Conservation (phyloP, 768 basidiomycete genomes). For the Terana coerulea region DNA sequence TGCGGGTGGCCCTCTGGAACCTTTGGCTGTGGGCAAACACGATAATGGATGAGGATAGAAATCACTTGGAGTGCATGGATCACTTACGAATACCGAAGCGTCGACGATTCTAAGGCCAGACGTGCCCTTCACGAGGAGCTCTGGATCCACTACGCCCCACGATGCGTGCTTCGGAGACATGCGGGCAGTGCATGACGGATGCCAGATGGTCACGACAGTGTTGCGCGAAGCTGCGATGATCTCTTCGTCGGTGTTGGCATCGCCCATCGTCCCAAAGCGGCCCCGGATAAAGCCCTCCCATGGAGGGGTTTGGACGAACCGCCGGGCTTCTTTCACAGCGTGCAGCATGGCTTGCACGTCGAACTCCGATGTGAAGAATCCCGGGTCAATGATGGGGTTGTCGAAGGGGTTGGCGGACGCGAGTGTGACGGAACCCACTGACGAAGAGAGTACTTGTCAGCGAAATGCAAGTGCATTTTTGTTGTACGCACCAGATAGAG, state of each 20-base stretch:
- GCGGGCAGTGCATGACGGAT: slow-evolving; percentile 15
- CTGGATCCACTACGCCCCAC: slow-evolving; percentile 19
- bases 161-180: slow-evolving; percentile 12
- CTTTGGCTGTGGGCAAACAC: not conserved
- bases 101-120: slow-evolving; percentile 19
- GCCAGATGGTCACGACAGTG: slow-evolving; percentile 3
- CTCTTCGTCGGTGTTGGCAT: slow-evolving; percentile 6
- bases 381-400: slow-evolving; percentile 22
- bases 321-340: slow-evolving; percentile 7
- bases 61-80: not conserved
- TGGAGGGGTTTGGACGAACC: not conserved
- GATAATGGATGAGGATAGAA: not conserved
- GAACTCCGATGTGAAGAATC: slow-evolving; percentile 16
- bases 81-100: slow-evolving; percentile 20
- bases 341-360: slow-evolving; percentile 28
- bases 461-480: not conserved
- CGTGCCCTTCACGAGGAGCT: slow-evolving; percentile 17
- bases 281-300: slow-evolving; percentile 8
- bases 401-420: slow-evolving; percentile 20
- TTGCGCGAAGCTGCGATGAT: not conserved
- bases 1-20: slow-evolving; percentile 7
- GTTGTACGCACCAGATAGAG: slow-evolving; percentile 1
- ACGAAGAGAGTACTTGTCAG: not conserved
- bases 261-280: slow-evolving; percentile 1
- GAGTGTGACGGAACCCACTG: slow-evolving; percentile 23